A percentile compares a stretch with the other conserved stretches of the same genome.
These are phyloP conservation scores for Henningerozyma blattae DNA, from an alignment of 805 yeast species.

Conservation along the genomic window DNA sequence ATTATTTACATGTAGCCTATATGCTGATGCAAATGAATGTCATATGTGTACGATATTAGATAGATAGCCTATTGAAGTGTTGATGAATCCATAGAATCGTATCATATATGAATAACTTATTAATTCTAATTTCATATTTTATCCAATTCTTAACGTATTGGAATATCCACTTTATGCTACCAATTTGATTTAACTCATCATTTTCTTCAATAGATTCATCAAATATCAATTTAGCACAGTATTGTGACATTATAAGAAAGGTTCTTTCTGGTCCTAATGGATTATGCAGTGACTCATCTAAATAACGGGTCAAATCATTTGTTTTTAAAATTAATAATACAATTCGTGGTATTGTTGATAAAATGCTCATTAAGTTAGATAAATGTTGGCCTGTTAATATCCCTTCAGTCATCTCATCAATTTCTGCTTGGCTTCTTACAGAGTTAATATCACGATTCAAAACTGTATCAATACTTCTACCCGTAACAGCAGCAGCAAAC, in stretches of 20 bases:
- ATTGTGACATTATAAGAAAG: slow-evolving; percentile 77
- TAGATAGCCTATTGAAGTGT: no score
- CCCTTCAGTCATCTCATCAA: slow-evolving; percentile 51
- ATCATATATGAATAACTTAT: slow-evolving; percentile 20
- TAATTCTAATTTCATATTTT: slow-evolving; percentile 17
- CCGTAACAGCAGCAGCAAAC: slow-evolving; percentile 90
- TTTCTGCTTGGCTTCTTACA: slow-evolving; percentile 49
- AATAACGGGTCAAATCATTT: slow-evolving; percentile 79
- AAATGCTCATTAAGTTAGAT: slow-evolving; percentile 63
- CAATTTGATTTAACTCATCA: slow-evolving; percentile 7
- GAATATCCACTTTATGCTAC: slow-evolving; percentile 18
- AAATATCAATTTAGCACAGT: slow-evolving; percentile 74
- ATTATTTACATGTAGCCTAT: no score
- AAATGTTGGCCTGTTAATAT: slow-evolving; percentile 53
- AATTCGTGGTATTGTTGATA: slow-evolving; percentile 72
- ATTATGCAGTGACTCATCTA: slow-evolving; percentile 72
- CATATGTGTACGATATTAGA: no score
- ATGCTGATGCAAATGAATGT: no score
- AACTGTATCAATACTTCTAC: slow-evolving; percentile 75
- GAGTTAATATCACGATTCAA: slow-evolving; percentile 48
- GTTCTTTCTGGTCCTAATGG: slow-evolving; percentile 84
- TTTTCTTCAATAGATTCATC: slow-evolving; percentile 43
- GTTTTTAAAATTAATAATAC: slow-evolving; percentile 84
- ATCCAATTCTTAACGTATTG: slow-evolving; percentile 16
- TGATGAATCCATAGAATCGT: slow-evolving; percentile 18